Evolutionary conservation across 331 rosid species (phyloP).

Genomic region (Acacia concinna): DNA sequence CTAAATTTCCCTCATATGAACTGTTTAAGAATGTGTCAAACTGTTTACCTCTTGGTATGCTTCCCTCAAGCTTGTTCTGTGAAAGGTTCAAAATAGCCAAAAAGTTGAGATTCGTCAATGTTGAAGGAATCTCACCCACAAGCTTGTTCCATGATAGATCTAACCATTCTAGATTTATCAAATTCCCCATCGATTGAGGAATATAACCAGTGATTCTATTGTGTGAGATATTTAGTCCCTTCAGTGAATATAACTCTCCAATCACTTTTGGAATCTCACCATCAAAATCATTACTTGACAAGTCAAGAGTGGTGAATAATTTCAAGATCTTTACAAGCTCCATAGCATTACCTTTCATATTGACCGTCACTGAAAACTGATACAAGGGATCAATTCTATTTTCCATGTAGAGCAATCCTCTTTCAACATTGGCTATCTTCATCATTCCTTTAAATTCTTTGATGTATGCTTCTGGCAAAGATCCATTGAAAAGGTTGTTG

Average conservation of each 20-base stretch:
- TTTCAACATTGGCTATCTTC: background rate
- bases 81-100: background rate
- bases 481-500: slow-evolving; percentile 24
- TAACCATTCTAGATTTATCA: background rate
- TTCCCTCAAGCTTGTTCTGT: background rate
- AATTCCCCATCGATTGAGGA: background rate
- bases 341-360: background rate
- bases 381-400: background rate
- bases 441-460: slow-evolving; percentile 29
- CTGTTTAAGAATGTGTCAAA: background rate
- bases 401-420: background rate
- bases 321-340: background rate
- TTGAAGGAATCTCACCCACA: background rate
- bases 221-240: background rate
- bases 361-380: background rate
- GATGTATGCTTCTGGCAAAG: slow-evolving; percentile 13
- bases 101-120: background rate
- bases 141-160: background rate
- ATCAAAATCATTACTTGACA: slow-evolving; percentile 34
- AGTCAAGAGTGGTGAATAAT: slow-evolving; percentile 18
- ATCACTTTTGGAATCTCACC: background rate
- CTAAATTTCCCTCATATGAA: background rate
- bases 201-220: background rate
- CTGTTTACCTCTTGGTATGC: background rate
- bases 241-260: background rate